A percentile compares a stretch with the other conserved stretches of the same genome.
Conservation (phyloP, 2,329 filamentous ascomycete genomes). For the Leptographium procerum region DNA sequence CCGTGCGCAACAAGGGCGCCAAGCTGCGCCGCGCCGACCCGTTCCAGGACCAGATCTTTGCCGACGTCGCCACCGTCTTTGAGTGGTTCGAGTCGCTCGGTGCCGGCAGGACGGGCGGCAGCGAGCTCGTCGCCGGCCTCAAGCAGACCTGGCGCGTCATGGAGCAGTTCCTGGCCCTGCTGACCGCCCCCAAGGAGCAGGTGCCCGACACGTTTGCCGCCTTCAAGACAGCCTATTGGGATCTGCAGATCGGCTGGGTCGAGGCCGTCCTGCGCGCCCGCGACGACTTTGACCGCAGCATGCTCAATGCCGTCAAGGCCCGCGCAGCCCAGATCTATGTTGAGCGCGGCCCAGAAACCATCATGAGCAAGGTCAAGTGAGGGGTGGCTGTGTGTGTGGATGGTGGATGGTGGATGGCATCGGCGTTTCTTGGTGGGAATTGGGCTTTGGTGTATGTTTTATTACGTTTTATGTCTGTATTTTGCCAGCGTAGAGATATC, state of each 20-base stretch:
- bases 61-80: slow-evolving; percentile 84
- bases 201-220: slow-evolving; percentile 68
- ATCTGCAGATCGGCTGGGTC: slow-evolving; percentile 89
- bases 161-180: slow-evolving; percentile 67
- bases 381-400: not conserved
- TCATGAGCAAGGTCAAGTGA: slow-evolving; percentile 86
- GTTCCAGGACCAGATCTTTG: slow-evolving; percentile 85
- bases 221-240: slow-evolving; percentile 85
- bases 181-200: slow-evolving; percentile 63
- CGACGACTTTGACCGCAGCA: slow-evolving; percentile 86
- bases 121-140: slow-evolving; percentile 59
- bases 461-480: no score
- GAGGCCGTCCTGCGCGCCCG: slow-evolving; percentile 77
- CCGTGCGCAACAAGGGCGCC: slow-evolving; percentile 79
- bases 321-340: slow-evolving; percentile 78
- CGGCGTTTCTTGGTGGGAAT: not conserved
- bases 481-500: no score
- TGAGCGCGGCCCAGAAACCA: slow-evolving; percentile 72
- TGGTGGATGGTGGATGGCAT: not conserved
- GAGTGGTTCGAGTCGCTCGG: slow-evolving; percentile 65
- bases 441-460: no score
- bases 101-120: slow-evolving; percentile 29
- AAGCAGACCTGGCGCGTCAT: slow-evolving; percentile 90
- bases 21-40: slow-evolving; percentile 81
- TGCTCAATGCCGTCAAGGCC: slow-evolving; percentile 81